phyloP scores from a whole-genome alignment of 2,329 filamentous ascomycete genomes.

The Cladosporium austrohemisphaericum region DNA sequence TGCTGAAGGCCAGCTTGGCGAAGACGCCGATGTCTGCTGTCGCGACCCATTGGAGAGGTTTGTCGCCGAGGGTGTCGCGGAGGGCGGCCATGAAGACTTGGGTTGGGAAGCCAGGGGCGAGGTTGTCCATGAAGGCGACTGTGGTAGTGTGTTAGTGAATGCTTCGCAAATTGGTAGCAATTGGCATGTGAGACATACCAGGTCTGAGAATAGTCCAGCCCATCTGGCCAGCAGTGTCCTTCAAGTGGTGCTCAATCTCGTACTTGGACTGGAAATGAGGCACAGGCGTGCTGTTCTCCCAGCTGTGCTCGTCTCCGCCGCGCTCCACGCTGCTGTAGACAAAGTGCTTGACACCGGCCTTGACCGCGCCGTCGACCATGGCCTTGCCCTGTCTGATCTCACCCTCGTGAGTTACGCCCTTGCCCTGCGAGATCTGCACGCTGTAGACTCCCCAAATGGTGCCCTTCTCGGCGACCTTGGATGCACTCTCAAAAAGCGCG shows the following conservation, averaged over 20 bases:
- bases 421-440: slow-evolving; percentile 52
- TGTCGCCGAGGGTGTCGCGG: slow-evolving; percentile 34
- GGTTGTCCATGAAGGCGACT: slow-evolving; percentile 62
- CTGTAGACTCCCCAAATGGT: slow-evolving; percentile 53
- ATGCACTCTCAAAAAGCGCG: slow-evolving; percentile 48
- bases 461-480: slow-evolving; percentile 32
- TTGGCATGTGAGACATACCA: slow-evolving; percentile 11
- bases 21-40: slow-evolving; percentile 52
- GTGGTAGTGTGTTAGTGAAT: slow-evolving; percentile 24
- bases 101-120: slow-evolving; percentile 46
- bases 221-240: slow-evolving; percentile 49
- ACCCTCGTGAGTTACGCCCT: slow-evolving; percentile 40
- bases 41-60: slow-evolving; percentile 38
- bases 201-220: slow-evolving; percentile 57
- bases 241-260: slow-evolving; percentile 58
- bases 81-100: slow-evolving; percentile 50
- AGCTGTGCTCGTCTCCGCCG: slow-evolving; percentile 53
- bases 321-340: slow-evolving; percentile 64
- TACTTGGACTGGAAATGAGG: slow-evolving; percentile 58
- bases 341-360: slow-evolving; percentile 56
- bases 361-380: slow-evolving; percentile 56
- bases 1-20: slow-evolving; percentile 46
- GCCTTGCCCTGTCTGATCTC: slow-evolving; percentile 57
- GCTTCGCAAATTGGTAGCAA: not conserved
- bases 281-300: slow-evolving; percentile 53